Conservation (phyloP, 441 rosid species). For the Erodium moschatum region DNA sequence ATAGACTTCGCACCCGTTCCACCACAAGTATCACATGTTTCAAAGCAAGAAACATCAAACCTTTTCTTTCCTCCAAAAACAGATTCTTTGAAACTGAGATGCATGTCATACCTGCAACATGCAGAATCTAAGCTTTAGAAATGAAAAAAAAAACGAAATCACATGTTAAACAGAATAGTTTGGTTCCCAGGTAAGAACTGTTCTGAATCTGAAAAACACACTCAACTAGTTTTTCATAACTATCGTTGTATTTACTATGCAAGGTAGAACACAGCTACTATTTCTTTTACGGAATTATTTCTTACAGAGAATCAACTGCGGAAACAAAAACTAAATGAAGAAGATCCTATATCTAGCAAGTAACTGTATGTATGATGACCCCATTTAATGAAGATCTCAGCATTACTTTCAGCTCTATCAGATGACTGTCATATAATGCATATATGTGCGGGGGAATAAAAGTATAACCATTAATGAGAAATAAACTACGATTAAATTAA, state of each 20-base stretch:
- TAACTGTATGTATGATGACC: too few relatives aligned
- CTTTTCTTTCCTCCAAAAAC: conserved; percentile 63
- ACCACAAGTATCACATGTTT: conserved; percentile 59
- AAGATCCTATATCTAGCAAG: too few relatives aligned
- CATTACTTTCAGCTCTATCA: too few relatives aligned
- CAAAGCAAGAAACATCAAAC: conserved; percentile 55
- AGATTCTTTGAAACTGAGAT: conserved; percentile 79
- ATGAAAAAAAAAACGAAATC: conserved; percentile 7
- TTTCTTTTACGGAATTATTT: too few relatives aligned
- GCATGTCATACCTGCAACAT: conserved; percentile 49
- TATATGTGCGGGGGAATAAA: too few relatives aligned
- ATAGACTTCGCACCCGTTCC: conserved; percentile 86
- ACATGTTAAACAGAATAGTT: not conserved
- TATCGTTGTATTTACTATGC: not conserved
- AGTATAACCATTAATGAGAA: too few relatives aligned
- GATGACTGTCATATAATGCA: too few relatives aligned
- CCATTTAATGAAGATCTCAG: too few relatives aligned
- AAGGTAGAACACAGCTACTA: too few relatives aligned
- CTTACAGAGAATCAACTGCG: too few relatives aligned
- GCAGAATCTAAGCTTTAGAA: conserved; percentile 17
- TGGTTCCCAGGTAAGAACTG: not conserved
- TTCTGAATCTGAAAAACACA: not conserved
- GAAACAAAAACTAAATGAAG: too few relatives aligned
- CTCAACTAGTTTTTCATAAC: not conserved
- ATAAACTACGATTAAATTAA: too few relatives aligned